phyloP scores from a whole-genome alignment of 2,329 filamentous ascomycete genomes.

The Dactylellina haptotyla region DNA sequence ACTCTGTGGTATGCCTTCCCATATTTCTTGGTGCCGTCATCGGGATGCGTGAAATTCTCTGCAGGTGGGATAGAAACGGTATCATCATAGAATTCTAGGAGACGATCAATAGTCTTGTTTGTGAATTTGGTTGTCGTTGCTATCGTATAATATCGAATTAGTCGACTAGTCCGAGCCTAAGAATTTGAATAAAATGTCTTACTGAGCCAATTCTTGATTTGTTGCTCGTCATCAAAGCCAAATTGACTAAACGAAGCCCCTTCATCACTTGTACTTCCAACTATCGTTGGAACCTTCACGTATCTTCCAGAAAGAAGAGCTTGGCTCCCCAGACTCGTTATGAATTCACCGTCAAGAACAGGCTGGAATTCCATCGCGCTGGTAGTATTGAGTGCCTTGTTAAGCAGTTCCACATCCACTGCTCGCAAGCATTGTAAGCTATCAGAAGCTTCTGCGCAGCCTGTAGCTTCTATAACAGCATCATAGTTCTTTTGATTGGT shows the following conservation, averaged over 20 bases:
- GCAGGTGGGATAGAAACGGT: conserved; percentile 13
- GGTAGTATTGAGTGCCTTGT: conserved; percentile 65
- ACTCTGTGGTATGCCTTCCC: conserved; percentile 66
- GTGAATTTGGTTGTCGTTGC: conserved; percentile 2
- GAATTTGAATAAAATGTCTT: background rate
- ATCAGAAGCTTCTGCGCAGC: conserved; percentile 68
- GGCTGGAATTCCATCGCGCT: conserved; percentile 59
- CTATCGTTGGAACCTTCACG: conserved; percentile 71
- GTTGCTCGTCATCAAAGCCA: background rate
- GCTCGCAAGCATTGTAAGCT: conserved; percentile 74
- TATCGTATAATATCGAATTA: background rate
- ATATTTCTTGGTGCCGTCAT: conserved; percentile 59
- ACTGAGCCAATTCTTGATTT: conserved; percentile 14
- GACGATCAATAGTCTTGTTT: conserved; percentile 6
- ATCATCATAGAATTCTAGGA: conserved; percentile 8
- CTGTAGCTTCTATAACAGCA: conserved; percentile 69
- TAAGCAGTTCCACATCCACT: conserved; percentile 70
- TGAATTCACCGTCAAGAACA: conserved; percentile 70
- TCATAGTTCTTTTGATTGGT: conserved; percentile 72
- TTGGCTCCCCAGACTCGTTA: conserved; percentile 66
- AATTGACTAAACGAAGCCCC: conserved; percentile 66
- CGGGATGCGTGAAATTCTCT: conserved; percentile 51
- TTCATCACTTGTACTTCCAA: conserved; percentile 74
- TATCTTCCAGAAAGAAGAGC: conserved; percentile 70
- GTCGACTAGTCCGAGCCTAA: background rate